phyloP scores from a whole-genome alignment of 202 grass and related monocot species.

The Carex arenaria region DNA sequence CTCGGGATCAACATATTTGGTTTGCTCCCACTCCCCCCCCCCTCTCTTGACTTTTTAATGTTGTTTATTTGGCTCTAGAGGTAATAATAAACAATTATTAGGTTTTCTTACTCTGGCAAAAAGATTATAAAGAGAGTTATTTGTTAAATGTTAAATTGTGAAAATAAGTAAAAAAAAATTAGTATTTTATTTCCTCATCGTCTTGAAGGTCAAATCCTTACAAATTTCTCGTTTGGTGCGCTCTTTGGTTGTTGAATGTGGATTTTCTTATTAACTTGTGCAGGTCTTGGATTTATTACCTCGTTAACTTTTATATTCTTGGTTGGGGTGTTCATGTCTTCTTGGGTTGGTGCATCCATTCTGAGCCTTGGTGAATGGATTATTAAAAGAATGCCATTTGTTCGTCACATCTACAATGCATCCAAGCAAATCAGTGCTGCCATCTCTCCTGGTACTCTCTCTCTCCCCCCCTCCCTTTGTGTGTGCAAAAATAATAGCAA shows the following conservation, averaged over 20 bases:
- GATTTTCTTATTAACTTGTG: constrained; percentile 20
- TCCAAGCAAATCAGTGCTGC: constrained; percentile 94
- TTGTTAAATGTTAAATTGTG: background rate
- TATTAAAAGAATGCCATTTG: constrained; percentile 94
- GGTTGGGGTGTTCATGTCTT: constrained; percentile 89
- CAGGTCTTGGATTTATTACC: constrained; percentile 88
- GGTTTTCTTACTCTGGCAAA: background rate
- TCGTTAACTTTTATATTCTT: constrained; percentile 87
- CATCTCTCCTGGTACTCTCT: constrained; percentile 76
- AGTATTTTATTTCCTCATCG: background rate
- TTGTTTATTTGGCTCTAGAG: background rate
- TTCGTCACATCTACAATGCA: constrained; percentile 96
- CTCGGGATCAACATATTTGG: constrained; percentile 93
- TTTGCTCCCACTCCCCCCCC: background rate
- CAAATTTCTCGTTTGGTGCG: background rate
- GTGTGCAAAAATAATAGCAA: background rate
- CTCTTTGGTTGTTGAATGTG: background rate
- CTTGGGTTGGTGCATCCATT: constrained; percentile 81
- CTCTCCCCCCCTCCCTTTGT: background rate
- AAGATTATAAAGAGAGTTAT: background rate
- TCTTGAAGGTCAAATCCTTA: background rate
- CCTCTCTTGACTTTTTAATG: background rate
- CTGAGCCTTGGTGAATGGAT: constrained; percentile 94
- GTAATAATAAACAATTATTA: background rate
- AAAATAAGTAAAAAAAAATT: background rate